Evolutionary conservation across 176 grass and related monocot species (phyloP), one percentile per base, ranked within the genome.

Genomic region (Guadua angustifolia): DNA sequence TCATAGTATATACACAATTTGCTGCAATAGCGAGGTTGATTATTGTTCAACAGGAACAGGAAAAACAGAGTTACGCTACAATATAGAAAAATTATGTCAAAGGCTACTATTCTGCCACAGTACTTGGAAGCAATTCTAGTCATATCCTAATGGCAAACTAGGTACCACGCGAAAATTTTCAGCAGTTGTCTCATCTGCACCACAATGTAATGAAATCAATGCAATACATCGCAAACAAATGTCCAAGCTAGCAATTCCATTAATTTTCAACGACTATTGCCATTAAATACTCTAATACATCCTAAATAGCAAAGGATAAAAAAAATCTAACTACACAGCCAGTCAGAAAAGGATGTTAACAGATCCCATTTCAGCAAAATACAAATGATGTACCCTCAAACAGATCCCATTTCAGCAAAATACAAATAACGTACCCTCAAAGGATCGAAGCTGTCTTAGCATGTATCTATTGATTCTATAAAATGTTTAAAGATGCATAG

Each of bases 321-420:
- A n/a, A 36, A 11, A 18, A 12, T 19, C 5, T 51, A 60, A 58
- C 42, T 58, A 79, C 18, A 22, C 7, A 26, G 22, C 56, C 26
- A 78, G 9, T 53, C 59, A 74, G 5, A 26, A 73, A 81, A 46
- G 1, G 10, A 29, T 14, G 5, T 8, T 19, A 63, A 72, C 53
- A 57, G 1, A 66, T 17, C 39, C 36, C 19, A n/a, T n/a, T n/a
- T n/a, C n/a, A n/a, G n/a, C n/a, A n/a, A n/a, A n/a, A n/a, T n/a
- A n/a, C n/a, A n/a, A n/a, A n/a, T n/a, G n/a, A n/a, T n/a, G n/a
- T n/a, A n/a, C n/a, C n/a, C n/a, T n/a, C n/a, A n/a, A n/a, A n/a
- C n/a, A n/a, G n/a, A n/a, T n/a, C n/a, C n/a, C n/a, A 56, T 42
- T 67, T 74, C 61, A 69, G 17, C 40, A 76, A 26, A 53, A 65